Evolutionary conservation across 768 basidiomycete genomes (phyloP).

Genomic region (Phlegmacium glaucopus): DNA sequence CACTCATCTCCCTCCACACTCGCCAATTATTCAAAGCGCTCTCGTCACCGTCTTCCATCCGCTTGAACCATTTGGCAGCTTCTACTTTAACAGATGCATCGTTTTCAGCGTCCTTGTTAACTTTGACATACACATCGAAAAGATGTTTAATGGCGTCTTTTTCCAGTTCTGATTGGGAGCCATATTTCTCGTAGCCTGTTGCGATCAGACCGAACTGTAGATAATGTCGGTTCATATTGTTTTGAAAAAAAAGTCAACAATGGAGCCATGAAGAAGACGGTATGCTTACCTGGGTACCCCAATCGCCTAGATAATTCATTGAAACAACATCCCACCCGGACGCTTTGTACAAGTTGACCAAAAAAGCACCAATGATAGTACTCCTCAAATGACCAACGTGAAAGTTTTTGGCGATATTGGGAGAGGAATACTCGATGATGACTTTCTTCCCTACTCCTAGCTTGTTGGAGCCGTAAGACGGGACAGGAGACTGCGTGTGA

Average conservation of each 20-base stretch:
- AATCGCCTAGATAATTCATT: slow-evolving; percentile 96
- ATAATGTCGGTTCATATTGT: neutral
- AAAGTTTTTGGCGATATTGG: slow-evolving; percentile 98
- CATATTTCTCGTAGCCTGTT: slow-evolving; percentile 89
- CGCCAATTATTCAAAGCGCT: slow-evolving; percentile 84
- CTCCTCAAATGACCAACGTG: slow-evolving; percentile 96
- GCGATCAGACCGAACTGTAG: slow-evolving; percentile 82
- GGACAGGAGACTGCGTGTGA: slow-evolving; percentile 61
- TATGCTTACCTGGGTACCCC: slow-evolving; percentile 87
- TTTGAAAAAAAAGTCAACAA: neutral
- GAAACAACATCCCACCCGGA: slow-evolving; percentile 92
- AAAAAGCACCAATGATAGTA: slow-evolving; percentile 98
- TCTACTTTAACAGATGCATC: slow-evolving; percentile 71
- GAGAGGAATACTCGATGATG: slow-evolving; percentile 90
- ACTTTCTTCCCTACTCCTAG: slow-evolving; percentile 78
- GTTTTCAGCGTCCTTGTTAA: slow-evolving; percentile 78
- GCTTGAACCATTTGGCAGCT: slow-evolving; percentile 87
- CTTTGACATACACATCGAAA: slow-evolving; percentile 91
- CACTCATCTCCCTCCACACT: slow-evolving; percentile 87
- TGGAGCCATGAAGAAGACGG: too few relatives aligned
- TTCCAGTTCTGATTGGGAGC: slow-evolving; percentile 77
- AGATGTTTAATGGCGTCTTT: slow-evolving; percentile 93
- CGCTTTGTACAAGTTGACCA: slow-evolving; percentile 85
- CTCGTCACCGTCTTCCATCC: slow-evolving; percentile 93
- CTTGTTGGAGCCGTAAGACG: slow-evolving; percentile 81